Conservation (phyloP, 1,284 basidiomycete genomes). For the Fomes fomentarius region DNA sequence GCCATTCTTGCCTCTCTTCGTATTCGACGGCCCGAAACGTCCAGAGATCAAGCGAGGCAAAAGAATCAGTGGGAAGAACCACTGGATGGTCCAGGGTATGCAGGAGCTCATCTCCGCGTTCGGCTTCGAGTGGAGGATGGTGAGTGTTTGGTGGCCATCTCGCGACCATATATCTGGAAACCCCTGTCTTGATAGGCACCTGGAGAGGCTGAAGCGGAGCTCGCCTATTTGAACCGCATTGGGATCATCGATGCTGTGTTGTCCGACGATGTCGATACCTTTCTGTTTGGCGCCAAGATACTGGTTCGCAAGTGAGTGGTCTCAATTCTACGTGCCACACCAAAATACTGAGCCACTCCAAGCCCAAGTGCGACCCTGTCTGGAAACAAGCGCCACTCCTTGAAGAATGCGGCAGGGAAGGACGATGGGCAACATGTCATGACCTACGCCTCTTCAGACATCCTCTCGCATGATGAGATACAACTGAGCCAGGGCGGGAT, state of each 20-base stretch:
- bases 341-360: conserved; percentile 30
- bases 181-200: conserved; percentile 60
- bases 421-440: conserved; percentile 78
- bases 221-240: conserved; percentile 83
- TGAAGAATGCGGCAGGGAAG: conserved; percentile 65
- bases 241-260: conserved; percentile 89
- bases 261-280: conserved; percentile 93
- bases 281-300: conserved; percentile 85
- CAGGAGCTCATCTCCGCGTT: conserved; percentile 86
- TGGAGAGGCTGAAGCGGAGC: conserved; percentile 95
- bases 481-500: conserved; percentile 74
- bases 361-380: conserved; percentile 78
- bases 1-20: conserved; percentile 88
- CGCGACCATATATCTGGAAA: neutral
- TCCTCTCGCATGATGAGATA: conserved; percentile 56
- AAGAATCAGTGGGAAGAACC: conserved; percentile 61
- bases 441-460: conserved; percentile 60
- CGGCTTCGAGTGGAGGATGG: conserved; percentile 86
- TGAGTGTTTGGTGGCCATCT: conserved; percentile 38
- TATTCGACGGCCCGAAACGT: conserved; percentile 90
- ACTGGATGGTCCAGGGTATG: conserved; percentile 70
- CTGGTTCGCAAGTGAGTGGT: conserved; percentile 75
- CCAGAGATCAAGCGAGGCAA: conserved; percentile 86
- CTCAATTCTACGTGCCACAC: neutral
- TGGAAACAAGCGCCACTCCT: conserved; percentile 63